Conservation (phyloP, 2,329 filamentous ascomycete species). For the Eutypa lata region DNA sequence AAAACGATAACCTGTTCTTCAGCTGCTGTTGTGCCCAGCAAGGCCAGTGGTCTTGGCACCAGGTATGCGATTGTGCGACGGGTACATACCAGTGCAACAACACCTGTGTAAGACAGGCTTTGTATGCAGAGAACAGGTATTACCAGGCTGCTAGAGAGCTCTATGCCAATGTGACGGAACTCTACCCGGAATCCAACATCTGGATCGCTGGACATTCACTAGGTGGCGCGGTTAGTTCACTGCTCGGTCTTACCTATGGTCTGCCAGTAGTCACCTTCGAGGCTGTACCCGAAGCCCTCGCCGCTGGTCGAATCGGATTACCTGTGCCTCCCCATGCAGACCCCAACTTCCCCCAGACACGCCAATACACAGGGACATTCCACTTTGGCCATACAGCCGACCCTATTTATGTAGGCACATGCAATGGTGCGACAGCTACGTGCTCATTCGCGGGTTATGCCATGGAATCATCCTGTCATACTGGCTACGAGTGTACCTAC, state of each 20-base stretch:
- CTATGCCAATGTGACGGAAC: slow-evolving; percentile 84
- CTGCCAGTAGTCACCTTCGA: slow-evolving; percentile 90
- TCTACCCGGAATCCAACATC: slow-evolving; percentile 80
- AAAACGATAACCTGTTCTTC: slow-evolving; percentile 97
- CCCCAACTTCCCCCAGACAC: slow-evolving; percentile 65
- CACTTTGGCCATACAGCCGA: slow-evolving; percentile 97
- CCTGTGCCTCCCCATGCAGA: slow-evolving; percentile 79
- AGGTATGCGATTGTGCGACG: slow-evolving; percentile 90
- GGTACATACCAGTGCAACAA: slow-evolving; percentile 87
- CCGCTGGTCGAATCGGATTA: slow-evolving; percentile 79
- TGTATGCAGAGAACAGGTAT: slow-evolving; percentile 83
- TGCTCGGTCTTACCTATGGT: slow-evolving; percentile 88
- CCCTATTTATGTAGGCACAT: slow-evolving; percentile 89
- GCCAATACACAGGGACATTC: slow-evolving; percentile 72
- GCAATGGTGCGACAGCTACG: slow-evolving; percentile 83
- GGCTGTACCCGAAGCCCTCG: slow-evolving; percentile 85
- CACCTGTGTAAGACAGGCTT: slow-evolving; percentile 75
- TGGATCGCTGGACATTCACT: slow-evolving; percentile 94
- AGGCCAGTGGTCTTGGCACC: slow-evolving; percentile 82
- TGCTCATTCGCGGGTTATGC: slow-evolving; percentile 93
- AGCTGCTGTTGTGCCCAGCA: slow-evolving; percentile 97
- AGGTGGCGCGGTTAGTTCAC: slow-evolving; percentile 82
- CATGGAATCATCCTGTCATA: slow-evolving; percentile 89
- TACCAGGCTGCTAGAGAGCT: slow-evolving; percentile 86
- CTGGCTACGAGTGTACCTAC: slow-evolving; percentile 83